Evolutionary conservation across 495 filamentous ascomycete species (phyloP), one percentile per base, ranked within the genome.

Genomic region (Penicillium egyptiacum): DNA sequence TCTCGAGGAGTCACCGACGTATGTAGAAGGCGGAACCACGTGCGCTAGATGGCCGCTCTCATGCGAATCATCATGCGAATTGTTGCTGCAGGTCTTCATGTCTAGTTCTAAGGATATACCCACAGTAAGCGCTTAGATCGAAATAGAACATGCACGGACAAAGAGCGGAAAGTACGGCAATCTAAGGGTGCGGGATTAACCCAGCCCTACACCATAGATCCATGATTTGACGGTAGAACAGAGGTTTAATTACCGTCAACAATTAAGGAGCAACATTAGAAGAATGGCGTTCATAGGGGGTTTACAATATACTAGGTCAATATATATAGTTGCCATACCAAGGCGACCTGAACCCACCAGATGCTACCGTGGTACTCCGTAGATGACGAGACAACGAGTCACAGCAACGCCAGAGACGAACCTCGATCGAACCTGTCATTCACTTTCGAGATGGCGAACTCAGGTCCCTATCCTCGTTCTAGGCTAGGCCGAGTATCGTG

Each of bases 141-240:
- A 48, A 46, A 49, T 37, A 48, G 46, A 25, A 55, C 35, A 49
- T 56, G 45, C 16, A 40, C 33, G 44, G 42, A 46, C 41, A 47
- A 55, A 33, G 39, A 37, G 26, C 43, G 28, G 31, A n/a, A 14
- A 40, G 22, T 16, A 4, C 9, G 9, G 16, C 3, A 25, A 4
- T 25, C 23, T 25, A 28, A 28, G 26, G 1, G 26, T 28, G 26
- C 26, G 8, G 26, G 26, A 28, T 28, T 28, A 5, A 28, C 26
- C 26, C 25, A 26, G 25, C 25, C 25, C 25, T 26, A 26, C 25
- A 26, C 6, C 25, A 26, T 26, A 26, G 25, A 12, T 11, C 11
- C 2, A 39, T 23, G 10, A 4, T 55, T 45, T 58, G 39, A 56
- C 19, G 53, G 50, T 54, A 39, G 6, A 39, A 6, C 16, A 39